A percentile compares a stretch with the other conserved stretches of the same genome.
Conservation (phyloP, 805 yeast genomes). For the Wickerhamomyces canadensis region DNA sequence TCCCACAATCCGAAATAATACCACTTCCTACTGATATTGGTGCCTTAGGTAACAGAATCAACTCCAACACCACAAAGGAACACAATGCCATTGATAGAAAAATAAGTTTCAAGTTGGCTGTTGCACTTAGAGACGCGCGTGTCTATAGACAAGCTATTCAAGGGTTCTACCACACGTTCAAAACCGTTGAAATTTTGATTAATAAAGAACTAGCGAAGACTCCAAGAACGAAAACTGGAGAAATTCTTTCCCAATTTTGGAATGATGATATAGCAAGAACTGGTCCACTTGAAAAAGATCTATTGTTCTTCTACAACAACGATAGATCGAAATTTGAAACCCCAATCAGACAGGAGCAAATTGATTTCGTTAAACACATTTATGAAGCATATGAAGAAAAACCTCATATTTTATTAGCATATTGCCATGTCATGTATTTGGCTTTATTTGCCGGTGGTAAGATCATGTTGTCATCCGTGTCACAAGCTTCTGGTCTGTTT, state of each 20-base stretch:
- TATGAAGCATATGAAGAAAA: slow-evolving; percentile 45
- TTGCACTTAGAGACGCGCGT: slow-evolving; percentile 70
- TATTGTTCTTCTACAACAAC: slow-evolving; percentile 60
- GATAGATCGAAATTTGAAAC: slow-evolving; percentile 46
- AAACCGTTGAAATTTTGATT: slow-evolving; percentile 52
- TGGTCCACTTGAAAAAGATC: slow-evolving; percentile 51
- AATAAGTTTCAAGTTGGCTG: slow-evolving; percentile 63
- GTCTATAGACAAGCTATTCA: slow-evolving; percentile 80
- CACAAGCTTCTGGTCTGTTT: slow-evolving; percentile 65
- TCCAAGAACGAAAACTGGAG: slow-evolving; percentile 21
- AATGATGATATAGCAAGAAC: slow-evolving; percentile 65
- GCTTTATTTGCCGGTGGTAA: slow-evolving; percentile 87
- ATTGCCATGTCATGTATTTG: slow-evolving; percentile 79
- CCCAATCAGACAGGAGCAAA: slow-evolving; percentile 59
- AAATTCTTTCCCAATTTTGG: slow-evolving; percentile 56
- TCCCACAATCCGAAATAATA: slow-evolving; percentile 45
- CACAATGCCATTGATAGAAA: slow-evolving; percentile 68
- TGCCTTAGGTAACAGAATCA: slow-evolving; percentile 79
- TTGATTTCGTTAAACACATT: slow-evolving; percentile 58
- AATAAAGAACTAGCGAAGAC: slow-evolving; percentile 37
- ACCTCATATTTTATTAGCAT: slow-evolving; percentile 71
- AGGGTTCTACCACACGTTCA: slow-evolving; percentile 63
- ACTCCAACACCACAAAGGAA: slow-evolving; percentile 54
- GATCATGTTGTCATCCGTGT: slow-evolving; percentile 59
- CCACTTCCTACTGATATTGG: slow-evolving; percentile 80